These are phyloP conservation scores for Exophiala dermatitidis DNA, from an alignment of 2,329 filamentous ascomycete genomes.

Conservation along the genomic window DNA sequence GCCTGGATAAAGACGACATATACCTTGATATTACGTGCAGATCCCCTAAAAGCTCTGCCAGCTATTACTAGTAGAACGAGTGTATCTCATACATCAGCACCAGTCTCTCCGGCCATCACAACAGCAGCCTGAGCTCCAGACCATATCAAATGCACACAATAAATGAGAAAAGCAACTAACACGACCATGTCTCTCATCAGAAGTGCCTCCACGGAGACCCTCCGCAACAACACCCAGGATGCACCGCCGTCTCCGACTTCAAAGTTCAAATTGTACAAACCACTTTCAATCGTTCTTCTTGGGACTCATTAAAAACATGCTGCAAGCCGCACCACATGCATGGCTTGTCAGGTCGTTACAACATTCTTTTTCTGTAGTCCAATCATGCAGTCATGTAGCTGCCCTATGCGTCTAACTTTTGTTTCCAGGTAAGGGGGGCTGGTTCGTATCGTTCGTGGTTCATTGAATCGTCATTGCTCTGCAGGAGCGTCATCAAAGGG, in stretches of 20 bases:
- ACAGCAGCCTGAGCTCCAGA: slow-evolving; percentile 11
- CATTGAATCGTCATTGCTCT: slow-evolving; percentile 27
- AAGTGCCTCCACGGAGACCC: background rate
- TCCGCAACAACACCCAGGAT: slow-evolving; percentile 10
- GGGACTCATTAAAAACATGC: slow-evolving; percentile 21
- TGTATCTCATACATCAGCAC: slow-evolving; percentile 18
- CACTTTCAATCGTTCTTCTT: slow-evolving; percentile 21
- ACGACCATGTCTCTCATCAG: slow-evolving; percentile 3
- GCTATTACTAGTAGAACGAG: slow-evolving; percentile 25
- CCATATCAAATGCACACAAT: slow-evolving; percentile 7
- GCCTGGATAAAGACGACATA: background rate
- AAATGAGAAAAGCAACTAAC: slow-evolving; percentile 4
- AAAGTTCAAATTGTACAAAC: slow-evolving; percentile 21
- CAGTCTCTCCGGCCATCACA: slow-evolving; percentile 6
- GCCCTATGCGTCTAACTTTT: slow-evolving; percentile 29
- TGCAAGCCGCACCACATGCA: slow-evolving; percentile 21
- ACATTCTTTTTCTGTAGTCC: slow-evolving; percentile 26
- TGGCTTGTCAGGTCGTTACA: slow-evolving; percentile 24
- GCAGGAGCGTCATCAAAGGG: slow-evolving; percentile 24
- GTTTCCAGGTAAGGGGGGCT: slow-evolving; percentile 18
- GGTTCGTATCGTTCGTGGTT: slow-evolving; percentile 27
- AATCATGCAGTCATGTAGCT: slow-evolving; percentile 28
- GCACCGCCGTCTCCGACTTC: slow-evolving; percentile 8
- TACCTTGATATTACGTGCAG: slow-evolving; percentile 5
- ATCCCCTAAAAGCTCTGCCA: slow-evolving; percentile 2